phyloP scores from a whole-genome alignment of 164 flowering plant species.

The Berberis vulgaris region DNA sequence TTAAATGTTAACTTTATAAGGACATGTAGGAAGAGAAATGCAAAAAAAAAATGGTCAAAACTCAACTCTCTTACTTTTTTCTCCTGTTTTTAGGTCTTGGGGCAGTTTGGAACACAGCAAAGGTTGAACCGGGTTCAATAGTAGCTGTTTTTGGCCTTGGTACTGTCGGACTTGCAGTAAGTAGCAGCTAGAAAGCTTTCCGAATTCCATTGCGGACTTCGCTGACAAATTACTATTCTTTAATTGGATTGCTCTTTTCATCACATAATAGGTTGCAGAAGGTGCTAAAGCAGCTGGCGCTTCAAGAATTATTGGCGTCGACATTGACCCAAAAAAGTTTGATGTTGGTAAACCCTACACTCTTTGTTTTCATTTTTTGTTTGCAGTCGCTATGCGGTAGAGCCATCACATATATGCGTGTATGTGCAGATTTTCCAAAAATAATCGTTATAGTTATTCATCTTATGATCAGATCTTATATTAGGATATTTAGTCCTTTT shows the following conservation, averaged over 20 bases:
- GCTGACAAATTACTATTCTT: constrained; percentile 3
- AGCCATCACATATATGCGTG: no score
- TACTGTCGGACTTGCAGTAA: constrained; percentile 97
- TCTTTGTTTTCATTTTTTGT: not conserved
- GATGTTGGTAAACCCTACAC: constrained; percentile 39
- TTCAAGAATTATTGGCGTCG: constrained; percentile 89
- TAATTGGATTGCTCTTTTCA: not conserved
- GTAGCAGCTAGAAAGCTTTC: constrained; percentile 14
- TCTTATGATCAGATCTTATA: no score
- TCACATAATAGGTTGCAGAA: constrained; percentile 70
- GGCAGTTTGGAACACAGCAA: constrained; percentile 99
- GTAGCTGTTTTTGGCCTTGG: constrained; percentile 99
- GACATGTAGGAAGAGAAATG: no score
- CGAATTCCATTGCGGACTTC: constrained; percentile 1
- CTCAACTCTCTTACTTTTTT: no score
- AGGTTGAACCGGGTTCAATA: constrained; percentile 90
- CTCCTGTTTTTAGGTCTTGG: constrained; percentile 66
- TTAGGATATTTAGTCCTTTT: no score
- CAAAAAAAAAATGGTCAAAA: no score
- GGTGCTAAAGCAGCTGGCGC: constrained; percentile 99
- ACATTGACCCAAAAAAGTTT: constrained; percentile 86
- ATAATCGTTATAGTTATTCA: no score
- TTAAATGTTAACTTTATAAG: no score
- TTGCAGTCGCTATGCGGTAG: no score
- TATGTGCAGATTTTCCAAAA: no score